A percentile compares a stretch with the other conserved stretches of the same genome.
Conservation (phyloP, 2,329 filamentous ascomycete genomes). For the Hypoxylon sp. region DNA sequence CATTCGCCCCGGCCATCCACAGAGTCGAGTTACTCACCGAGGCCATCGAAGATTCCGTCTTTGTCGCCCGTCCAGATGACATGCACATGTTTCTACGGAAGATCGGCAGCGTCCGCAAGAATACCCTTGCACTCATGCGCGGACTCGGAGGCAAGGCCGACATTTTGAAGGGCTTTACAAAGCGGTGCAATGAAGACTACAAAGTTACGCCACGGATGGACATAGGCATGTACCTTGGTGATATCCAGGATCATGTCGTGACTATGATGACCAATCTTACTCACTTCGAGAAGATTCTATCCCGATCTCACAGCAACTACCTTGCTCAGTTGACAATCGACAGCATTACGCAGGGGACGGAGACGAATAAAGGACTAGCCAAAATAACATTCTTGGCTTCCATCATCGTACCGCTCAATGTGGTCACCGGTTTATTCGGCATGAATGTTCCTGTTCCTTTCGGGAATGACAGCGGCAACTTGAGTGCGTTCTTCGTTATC, state of each 20-base stretch:
- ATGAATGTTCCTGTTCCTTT: slow-evolving; percentile 89
- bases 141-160: slow-evolving; percentile 98
- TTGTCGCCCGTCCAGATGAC: slow-evolving; percentile 90
- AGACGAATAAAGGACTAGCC: slow-evolving; percentile 88
- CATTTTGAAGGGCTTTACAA: slow-evolving; percentile 96
- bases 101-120: slow-evolving; percentile 92
- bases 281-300: slow-evolving; percentile 98
- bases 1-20: slow-evolving; percentile 89
- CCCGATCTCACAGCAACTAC: slow-evolving; percentile 94
- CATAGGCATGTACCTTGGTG: slow-evolving; percentile 94
- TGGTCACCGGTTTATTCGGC: slow-evolving; percentile 87
- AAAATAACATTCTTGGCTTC: slow-evolving; percentile 96
- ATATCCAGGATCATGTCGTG: slow-evolving; percentile 99
- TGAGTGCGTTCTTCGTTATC: slow-evolving; percentile 72
- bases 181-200: slow-evolving; percentile 98
- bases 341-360: slow-evolving; percentile 87
- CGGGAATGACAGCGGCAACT: slow-evolving; percentile 55
- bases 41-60: slow-evolving; percentile 94
- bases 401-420: slow-evolving; percentile 94
- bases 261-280: slow-evolving; percentile 98
- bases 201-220: slow-evolving; percentile 95
- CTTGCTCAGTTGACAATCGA: slow-evolving; percentile 94
- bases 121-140: slow-evolving; percentile 92
- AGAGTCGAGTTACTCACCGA: slow-evolving; percentile 91
- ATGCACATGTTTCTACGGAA: slow-evolving; percentile 87